Conservation (phyloP, 2,329 filamentous ascomycete species). For the Colletotrichum falcatum region DNA sequence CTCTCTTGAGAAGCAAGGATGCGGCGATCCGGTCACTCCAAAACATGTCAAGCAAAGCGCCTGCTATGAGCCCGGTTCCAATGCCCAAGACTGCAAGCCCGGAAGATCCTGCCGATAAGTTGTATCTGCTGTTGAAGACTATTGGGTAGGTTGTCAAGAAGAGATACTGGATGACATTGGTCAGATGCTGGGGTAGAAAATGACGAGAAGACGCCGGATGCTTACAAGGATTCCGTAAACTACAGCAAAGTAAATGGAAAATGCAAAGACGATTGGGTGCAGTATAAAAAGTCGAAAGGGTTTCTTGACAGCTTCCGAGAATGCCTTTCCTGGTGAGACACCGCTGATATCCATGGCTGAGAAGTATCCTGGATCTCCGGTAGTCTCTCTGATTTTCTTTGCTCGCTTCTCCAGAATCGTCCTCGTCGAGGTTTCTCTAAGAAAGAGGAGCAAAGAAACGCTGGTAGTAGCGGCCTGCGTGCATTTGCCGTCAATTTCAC, state of each 20-base stretch:
- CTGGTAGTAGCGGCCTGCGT: slow-evolving; percentile 44
- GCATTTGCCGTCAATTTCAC: background rate
- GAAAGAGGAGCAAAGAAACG: slow-evolving; percentile 52
- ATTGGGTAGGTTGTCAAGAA: slow-evolving; percentile 56
- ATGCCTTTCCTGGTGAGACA: slow-evolving; percentile 44
- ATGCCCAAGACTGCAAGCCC: slow-evolving; percentile 65
- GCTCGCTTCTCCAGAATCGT: slow-evolving; percentile 59
- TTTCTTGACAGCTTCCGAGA: slow-evolving; percentile 53
- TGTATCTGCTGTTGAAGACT: slow-evolving; percentile 52
- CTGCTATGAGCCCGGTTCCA: slow-evolving; percentile 47
- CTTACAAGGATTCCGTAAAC: slow-evolving; percentile 49
- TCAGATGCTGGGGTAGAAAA: background rate
- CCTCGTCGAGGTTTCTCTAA: slow-evolving; percentile 62
- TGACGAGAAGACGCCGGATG: background rate
- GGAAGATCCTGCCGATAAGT: slow-evolving; percentile 45
- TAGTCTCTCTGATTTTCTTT: slow-evolving; percentile 58
- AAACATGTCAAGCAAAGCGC: slow-evolving; percentile 46
- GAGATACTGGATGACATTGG: slow-evolving; percentile 53
- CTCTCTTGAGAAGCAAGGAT: slow-evolving; percentile 36
- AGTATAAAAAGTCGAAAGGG: slow-evolving; percentile 61
- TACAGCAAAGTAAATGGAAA: slow-evolving; percentile 52
- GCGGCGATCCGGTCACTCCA: slow-evolving; percentile 33
- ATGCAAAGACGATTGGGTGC: slow-evolving; percentile 65
- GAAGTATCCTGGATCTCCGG: slow-evolving; percentile 46
- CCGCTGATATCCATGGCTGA: slow-evolving; percentile 26